Conservation (phyloP, 495 filamentous ascomycete species). For the Cudoniella acicularis region DNA sequence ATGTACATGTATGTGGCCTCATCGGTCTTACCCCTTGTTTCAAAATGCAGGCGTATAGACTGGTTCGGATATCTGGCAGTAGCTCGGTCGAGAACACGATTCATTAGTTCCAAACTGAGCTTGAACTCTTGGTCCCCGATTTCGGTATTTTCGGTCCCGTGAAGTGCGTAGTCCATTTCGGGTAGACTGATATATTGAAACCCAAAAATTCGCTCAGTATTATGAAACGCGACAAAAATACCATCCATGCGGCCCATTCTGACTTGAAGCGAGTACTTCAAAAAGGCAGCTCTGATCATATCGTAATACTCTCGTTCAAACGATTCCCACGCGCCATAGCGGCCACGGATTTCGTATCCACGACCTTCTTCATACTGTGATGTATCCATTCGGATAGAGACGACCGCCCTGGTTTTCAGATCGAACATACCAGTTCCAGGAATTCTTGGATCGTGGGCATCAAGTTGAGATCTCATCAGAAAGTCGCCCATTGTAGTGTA, state of each 20-base stretch:
- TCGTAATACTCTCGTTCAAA: conserved; percentile 96
- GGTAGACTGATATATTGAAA: conserved; percentile 87
- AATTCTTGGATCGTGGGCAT: conserved; percentile 81
- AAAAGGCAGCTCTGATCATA: conserved; percentile 90
- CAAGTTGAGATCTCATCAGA: conserved; percentile 92
- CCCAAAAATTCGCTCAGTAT: conserved; percentile 90
- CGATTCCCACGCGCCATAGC: conserved; percentile 75
- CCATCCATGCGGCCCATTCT: conserved; percentile 97
- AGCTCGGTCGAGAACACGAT: conserved; percentile 69
- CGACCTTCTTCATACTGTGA: conserved; percentile 65
- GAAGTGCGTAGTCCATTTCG: conserved; percentile 85
- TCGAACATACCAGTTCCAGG: conserved; percentile 96
- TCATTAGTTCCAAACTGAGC: conserved; percentile 71
- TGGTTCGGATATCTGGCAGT: conserved; percentile 66
- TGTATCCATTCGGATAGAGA: conserved; percentile 84
- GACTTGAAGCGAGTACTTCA: conserved; percentile 96
- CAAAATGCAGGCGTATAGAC: conserved; percentile 83
- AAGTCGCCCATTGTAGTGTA: conserved; percentile 89
- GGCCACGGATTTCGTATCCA: conserved; percentile 81
- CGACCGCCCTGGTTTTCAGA: conserved; percentile 89
- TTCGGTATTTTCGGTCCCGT: conserved; percentile 59
- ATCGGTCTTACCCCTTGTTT: conserved; percentile 55
- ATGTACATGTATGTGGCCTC: conserved; percentile 69
- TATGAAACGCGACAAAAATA: conserved; percentile 98
- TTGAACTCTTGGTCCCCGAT: conserved; percentile 90